Evolutionary conservation across 129 eudicot genomes (phyloP), one percentile per base, ranked within the genome.

Genomic region (Escallonia rubra): DNA sequence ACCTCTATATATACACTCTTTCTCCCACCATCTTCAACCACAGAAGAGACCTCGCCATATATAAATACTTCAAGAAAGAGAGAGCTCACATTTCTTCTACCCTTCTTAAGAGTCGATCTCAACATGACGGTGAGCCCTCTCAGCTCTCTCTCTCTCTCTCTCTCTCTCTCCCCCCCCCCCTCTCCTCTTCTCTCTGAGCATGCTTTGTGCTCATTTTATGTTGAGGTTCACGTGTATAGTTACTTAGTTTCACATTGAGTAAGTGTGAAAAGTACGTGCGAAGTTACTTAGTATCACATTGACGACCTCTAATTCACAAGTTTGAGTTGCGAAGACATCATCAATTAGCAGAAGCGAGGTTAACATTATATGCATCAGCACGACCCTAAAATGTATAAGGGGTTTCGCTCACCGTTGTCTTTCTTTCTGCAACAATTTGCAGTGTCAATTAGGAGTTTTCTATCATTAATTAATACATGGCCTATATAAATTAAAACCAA

Each of bases 81-180:
- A 7, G 13, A 52, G 57, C 3, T 52, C 11, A 6, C 14, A 3
- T 12, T 52, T 6, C 12, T 52, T 46, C 8, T 9, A 46, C 10
- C 8, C 10, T 46, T 46, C 8, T 46, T 6, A 9, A 9, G 46
- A 43, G 39, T 45, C n/a, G n/a, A n/a, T n/a, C 61, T 62, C 63
- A 16, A 58, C 42, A 74, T 74, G 84, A 69, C 76, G 34, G 84
- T 80, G 14, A 74, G 80, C 58, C 52, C 56, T 61, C 47, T 66
- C 49, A 72, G 40, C 61, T 66, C 67, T 66, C 67, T 50, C 55
- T 61, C 63, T 8, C 67, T 57, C 72, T 59, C 78, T 48, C 61
- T 66, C 67, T 66, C 67, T 50, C 55, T 61, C 63, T 8, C 63
- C 23, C 63, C 6, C 63, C 23, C 43, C 6, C 63, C 41, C 50